A percentile compares a stretch with the other conserved stretches of the same genome.
Conservation (phyloP, 495 filamentous ascomycete species). For the Cryomyces minteri region DNA sequence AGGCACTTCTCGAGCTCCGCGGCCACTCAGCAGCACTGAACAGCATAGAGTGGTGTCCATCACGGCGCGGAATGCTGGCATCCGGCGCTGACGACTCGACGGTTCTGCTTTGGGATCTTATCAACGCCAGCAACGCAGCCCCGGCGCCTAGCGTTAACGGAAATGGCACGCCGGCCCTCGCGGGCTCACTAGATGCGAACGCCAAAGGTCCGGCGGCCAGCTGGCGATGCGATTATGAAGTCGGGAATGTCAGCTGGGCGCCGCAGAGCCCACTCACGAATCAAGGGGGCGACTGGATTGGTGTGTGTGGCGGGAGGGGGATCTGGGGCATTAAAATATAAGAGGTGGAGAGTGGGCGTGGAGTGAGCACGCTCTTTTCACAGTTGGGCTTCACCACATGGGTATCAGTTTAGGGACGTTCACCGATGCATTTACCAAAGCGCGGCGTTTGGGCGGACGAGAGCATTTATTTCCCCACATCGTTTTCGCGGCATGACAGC, state of each 20-base stretch:
- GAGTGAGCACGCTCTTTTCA: not conserved
- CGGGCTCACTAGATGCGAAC: not conserved
- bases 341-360: constrained; percentile 4
- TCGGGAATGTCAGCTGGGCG: constrained; percentile 88
- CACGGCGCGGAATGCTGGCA: constrained; percentile 68
- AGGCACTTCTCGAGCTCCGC: constrained; percentile 82
- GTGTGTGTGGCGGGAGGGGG: constrained; percentile 77
- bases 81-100: constrained; percentile 84
- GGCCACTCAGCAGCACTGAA: constrained; percentile 72
- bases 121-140: constrained; percentile 36
- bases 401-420: not conserved
- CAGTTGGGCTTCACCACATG: not conserved
- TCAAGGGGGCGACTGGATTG: constrained; percentile 80
- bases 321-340: constrained; percentile 73
- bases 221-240: constrained; percentile 94
- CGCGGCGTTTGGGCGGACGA: not conserved
- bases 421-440: not conserved
- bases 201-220: constrained; percentile 47
- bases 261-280: constrained; percentile 53
- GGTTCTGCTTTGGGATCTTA: constrained; percentile 85
- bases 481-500: too few species aligned
- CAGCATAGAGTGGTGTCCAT: constrained; percentile 89
- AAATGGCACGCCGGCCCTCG: constrained; percentile 11
- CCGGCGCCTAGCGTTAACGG: constrained; percentile 33
- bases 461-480: too few species aligned